A percentile compares a stretch with the other conserved stretches of the same genome.
These are phyloP conservation scores for Didymosphaeria variabile DNA, from an alignment of 2,329 filamentous ascomycete genomes.

Conservation along the genomic window DNA sequence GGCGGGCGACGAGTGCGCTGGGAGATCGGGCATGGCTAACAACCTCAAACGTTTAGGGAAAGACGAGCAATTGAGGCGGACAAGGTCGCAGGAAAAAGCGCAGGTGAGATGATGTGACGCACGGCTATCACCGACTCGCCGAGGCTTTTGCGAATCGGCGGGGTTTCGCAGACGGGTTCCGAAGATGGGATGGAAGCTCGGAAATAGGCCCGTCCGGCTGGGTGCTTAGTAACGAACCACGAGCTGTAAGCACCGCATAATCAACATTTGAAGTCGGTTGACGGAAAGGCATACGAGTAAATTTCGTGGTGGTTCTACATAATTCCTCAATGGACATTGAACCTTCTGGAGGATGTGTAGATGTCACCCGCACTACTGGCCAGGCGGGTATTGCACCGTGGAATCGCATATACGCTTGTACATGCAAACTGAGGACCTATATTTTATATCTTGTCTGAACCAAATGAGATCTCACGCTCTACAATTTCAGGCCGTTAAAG, in stretches of 20 bases:
- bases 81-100: background rate
- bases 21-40: slow-evolving; percentile 62
- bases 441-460: background rate
- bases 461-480: background rate
- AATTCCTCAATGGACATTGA: background rate
- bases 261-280: slow-evolving; percentile 17
- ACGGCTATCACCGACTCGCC: slow-evolving; percentile 26
- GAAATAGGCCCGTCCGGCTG: slow-evolving; percentile 29
- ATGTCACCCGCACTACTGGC: no score
- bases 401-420: no score
- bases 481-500: background rate
- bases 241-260: slow-evolving; percentile 7
- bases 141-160: slow-evolving; percentile 24
- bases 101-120: slow-evolving; percentile 18
- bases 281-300: slow-evolving; percentile 19
- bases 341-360: no score
- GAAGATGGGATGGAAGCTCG: slow-evolving; percentile 24
- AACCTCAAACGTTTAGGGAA: background rate
- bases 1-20: slow-evolving; percentile 63
- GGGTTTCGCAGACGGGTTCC: slow-evolving; percentile 22
- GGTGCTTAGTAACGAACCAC: slow-evolving; percentile 4
- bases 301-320: background rate
- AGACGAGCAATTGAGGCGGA: slow-evolving; percentile 8
- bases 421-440: no score
- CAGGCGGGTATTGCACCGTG: no score